Base-by-base conservation (phyloP, 129 eudicot species). In the Arctium lappa region DNA sequence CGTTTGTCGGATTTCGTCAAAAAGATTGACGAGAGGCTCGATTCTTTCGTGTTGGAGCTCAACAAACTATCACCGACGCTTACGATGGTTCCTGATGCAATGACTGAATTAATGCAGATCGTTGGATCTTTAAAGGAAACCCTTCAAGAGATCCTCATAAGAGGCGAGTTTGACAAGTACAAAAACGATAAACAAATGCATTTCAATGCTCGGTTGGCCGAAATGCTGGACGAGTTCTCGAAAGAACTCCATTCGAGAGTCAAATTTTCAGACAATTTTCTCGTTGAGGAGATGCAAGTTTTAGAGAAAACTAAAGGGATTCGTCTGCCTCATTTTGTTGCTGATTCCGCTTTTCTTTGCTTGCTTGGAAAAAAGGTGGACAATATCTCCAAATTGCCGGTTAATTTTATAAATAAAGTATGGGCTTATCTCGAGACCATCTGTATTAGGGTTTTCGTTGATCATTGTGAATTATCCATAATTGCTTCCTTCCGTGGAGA, bases 401-500 rank as follows among this genome's bases (percentile, higher is more conserved):
- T 66, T 16, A 39, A 22, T 2, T 84, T 84, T 29, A 42, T 84
- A 46, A 30, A 18, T 6, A 27, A 63, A 31, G 80, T 46, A 1
- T 84, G 87, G 87, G 53, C 3, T n/a, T 84, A 79, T 56, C 5
- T 79, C 8, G 87, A 84, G 38, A 30, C 12, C 5, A 79, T 84
- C 1, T 36, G 68, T 12, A 70, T 30, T 1, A 8, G 18, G 1
- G 84, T 84, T 5, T 36, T 79, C 31, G 36, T 6, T 13, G 30
- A 75, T 11, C 81, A 80, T 46, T 80, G 71, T 11, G 78, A 74
- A 66, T 16, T 69, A 80, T 40, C 81, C 80, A 0, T 80, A 74
- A 29, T 69, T 85, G 3, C 78, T 40, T 11, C 60, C 75, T 18
- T 73, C 71, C 2, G 74, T 16, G 13, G 80, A 39, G 31, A 74